Conservation (phyloP, 2,329 filamentous ascomycete genomes). For the Furcasterigmium sp. region DNA sequence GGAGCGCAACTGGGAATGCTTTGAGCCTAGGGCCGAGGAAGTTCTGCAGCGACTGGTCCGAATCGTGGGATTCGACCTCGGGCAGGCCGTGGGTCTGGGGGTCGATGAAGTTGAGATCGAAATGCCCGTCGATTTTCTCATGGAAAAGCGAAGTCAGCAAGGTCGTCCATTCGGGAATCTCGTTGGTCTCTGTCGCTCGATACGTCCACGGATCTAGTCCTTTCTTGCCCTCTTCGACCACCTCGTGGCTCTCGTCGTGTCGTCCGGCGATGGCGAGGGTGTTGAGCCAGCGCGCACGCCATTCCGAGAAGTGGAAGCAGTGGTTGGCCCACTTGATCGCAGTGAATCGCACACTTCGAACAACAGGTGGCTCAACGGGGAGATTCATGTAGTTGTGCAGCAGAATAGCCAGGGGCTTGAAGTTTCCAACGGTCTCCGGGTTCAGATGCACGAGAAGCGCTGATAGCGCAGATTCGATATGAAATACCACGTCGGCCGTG, state of each 20-base stretch:
- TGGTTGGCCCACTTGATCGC: conserved; percentile 86
- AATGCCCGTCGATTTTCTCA: not conserved
- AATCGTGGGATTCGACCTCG: conserved; percentile 9
- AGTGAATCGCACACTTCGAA: conserved; percentile 75
- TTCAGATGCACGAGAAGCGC: conserved; percentile 53
- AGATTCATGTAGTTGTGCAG: conserved; percentile 64
- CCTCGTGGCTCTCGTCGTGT: conserved; percentile 67
- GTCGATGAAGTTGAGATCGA: not conserved
- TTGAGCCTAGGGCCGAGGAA: conserved; percentile 40
- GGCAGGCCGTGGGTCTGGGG: not conserved
- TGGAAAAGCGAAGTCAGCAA: not conserved
- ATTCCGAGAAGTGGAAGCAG: conserved; percentile 74
- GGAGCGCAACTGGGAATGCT: conserved; percentile 64
- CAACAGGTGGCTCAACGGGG: conserved; percentile 39
- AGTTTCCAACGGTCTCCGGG: conserved; percentile 61
- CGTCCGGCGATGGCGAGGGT: conserved; percentile 71
- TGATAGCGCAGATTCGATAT: conserved; percentile 84
- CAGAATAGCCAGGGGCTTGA: conserved; percentile 28
- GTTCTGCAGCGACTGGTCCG: conserved; percentile 34
- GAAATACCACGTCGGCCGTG: conserved; percentile 70
- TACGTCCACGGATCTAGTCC: conserved; percentile 68
- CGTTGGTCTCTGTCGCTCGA: conserved; percentile 18
- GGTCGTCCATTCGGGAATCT: conserved; percentile 43
- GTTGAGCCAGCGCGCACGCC: conserved; percentile 81
- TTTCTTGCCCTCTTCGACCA: conserved; percentile 83